These are phyloP conservation scores for Diplodia corticola DNA, from an alignment of 2,329 filamentous ascomycete genomes.

Conservation along the genomic window DNA sequence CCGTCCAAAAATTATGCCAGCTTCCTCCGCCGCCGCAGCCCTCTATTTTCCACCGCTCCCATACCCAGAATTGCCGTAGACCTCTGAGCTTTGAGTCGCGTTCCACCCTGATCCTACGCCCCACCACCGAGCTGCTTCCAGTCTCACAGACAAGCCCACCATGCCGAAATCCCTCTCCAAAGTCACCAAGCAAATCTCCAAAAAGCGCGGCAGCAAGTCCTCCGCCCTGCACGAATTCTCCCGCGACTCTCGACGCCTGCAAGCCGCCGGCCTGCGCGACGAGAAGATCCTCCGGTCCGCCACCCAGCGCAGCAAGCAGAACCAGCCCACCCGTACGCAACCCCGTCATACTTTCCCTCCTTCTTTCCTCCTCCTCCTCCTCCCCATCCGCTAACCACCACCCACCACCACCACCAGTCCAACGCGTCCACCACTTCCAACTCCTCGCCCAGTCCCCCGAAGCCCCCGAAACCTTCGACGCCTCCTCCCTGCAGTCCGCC, in stretches of 20 bases:
- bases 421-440: slow-evolving; percentile 71
- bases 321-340: slow-evolving; percentile 68
- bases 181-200: slow-evolving; percentile 83
- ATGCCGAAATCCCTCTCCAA: slow-evolving; percentile 82
- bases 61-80: background rate
- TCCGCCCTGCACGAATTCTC: slow-evolving; percentile 84
- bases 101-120: background rate
- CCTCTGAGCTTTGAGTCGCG: background rate
- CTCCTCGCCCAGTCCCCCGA: slow-evolving; percentile 43
- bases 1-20: slow-evolving; percentile 16
- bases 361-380: background rate
- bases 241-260: slow-evolving; percentile 78
- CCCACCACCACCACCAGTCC: slow-evolving; percentile 50
- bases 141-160: slow-evolving; percentile 8
- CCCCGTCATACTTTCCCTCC: background rate
- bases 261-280: slow-evolving; percentile 77
- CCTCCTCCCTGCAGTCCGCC: slow-evolving; percentile 57
- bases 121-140: background rate
- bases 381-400: background rate
- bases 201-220: slow-evolving; percentile 72
- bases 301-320: slow-evolving; percentile 68
- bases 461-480: slow-evolving; percentile 52
- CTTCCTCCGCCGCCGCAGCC: background rate
- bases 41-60: background rate
- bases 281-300: slow-evolving; percentile 75